Conservation (phyloP, 768 basidiomycete genomes). For the Leccinellum luteum region DNA sequence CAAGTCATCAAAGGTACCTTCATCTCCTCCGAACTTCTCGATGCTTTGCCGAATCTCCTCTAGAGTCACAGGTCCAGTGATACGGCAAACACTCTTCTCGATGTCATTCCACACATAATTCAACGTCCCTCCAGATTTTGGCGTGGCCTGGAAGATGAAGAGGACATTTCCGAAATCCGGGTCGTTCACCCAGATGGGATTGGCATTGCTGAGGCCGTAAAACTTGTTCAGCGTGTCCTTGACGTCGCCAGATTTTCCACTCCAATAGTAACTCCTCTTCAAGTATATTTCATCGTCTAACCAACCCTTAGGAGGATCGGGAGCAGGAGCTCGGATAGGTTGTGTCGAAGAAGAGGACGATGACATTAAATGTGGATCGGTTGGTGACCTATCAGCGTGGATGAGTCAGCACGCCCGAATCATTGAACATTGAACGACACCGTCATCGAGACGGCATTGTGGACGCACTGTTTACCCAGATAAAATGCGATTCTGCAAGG, state of each 20-base stretch:
- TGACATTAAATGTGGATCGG: background rate
- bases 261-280: background rate
- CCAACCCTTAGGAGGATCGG: background rate
- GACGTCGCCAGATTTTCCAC: conserved; percentile 1
- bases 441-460: background rate
- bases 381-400: background rate
- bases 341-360: background rate
- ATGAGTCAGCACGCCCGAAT: background rate
- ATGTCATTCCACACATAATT: background rate
- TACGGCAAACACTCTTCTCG: background rate
- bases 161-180: too few species aligned
- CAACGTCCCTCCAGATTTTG: background rate
- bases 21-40: background rate
- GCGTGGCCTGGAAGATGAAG: background rate
- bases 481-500: too few species aligned
- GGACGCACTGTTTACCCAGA: background rate
- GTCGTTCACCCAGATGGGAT: too few species aligned
- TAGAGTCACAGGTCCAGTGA: background rate
- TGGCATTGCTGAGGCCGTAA: background rate
- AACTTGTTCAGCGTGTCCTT: background rate
- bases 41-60: background rate
- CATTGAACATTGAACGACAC: background rate
- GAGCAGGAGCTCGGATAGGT: background rate
- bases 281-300: background rate
- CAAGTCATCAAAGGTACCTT: background rate